Evolutionary conservation across 2,329 filamentous ascomycete species (phyloP).

Genomic region (Aspergillus floridensis): DNA sequence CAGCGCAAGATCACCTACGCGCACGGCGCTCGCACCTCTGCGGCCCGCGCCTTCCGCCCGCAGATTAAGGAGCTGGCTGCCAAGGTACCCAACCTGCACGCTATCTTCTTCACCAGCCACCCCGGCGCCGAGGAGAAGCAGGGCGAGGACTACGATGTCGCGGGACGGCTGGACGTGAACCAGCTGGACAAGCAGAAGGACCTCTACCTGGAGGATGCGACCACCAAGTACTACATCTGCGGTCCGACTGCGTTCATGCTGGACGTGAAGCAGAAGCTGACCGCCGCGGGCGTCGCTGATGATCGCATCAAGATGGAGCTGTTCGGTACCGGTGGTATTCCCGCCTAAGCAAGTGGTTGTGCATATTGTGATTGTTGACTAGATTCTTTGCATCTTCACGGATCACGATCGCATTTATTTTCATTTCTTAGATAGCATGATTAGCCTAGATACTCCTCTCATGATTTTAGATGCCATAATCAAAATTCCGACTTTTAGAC

Average conservation of each 20-base stretch:
- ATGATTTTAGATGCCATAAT: neutral
- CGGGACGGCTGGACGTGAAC: constrained; percentile 58
- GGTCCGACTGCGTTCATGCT: constrained; percentile 70
- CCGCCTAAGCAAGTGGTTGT: neutral
- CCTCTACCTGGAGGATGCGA: constrained; percentile 55
- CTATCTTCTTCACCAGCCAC: constrained; percentile 58
- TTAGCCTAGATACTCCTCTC: neutral
- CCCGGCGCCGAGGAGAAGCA: constrained; percentile 47
- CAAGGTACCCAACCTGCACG: constrained; percentile 48
- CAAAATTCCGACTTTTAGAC: no score
- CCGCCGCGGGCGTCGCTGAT: constrained; percentile 55
- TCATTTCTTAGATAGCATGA: neutral
- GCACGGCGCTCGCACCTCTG: constrained; percentile 54
- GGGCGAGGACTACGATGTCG: constrained; percentile 59
- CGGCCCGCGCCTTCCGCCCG: constrained; percentile 52
- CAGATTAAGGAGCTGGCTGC: constrained; percentile 49
- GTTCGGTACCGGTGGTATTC: constrained; percentile 57
- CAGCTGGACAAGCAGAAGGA: constrained; percentile 52
- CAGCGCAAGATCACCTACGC: constrained; percentile 58
- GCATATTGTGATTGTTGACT: neutral
- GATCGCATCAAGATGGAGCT: constrained; percentile 65
- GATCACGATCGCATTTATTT: neutral
- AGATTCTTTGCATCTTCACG: neutral
- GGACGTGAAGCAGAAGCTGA: constrained; percentile 54
- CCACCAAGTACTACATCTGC: constrained; percentile 68